Percentiles rank a stretch among this genome's conserved stretches.
phyloP scores from a whole-genome alignment of 1,284 basidiomycete genomes.

The Boletus semigastroideus region DNA sequence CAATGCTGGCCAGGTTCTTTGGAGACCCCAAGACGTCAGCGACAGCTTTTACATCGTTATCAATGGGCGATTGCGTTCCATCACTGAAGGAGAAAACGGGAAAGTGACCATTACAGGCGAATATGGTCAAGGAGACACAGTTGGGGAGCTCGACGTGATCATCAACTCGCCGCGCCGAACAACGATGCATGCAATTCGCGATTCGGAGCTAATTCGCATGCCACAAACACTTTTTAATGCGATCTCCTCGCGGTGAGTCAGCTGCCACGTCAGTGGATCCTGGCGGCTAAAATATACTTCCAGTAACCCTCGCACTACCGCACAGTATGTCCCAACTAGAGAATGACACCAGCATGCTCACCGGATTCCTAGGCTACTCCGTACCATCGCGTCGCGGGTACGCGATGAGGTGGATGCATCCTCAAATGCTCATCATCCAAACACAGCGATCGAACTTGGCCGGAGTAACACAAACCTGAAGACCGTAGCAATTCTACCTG shows the following conservation, averaged over 20 bases:
- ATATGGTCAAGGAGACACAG: slow-evolving; percentile 90
- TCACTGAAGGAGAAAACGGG: slow-evolving; percentile 67
- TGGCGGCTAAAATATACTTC: slow-evolving; percentile 6
- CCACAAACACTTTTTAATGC: slow-evolving; percentile 98
- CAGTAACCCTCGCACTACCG: slow-evolving; percentile 93
- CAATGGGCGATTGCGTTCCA: slow-evolving; percentile 91
- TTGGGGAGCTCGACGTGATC: slow-evolving; percentile 96
- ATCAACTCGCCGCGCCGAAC: slow-evolving; percentile 86
- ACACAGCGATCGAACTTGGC: slow-evolving; percentile 55
- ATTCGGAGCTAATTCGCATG: slow-evolving; percentile 97
- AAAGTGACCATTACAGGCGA: slow-evolving; percentile 86
- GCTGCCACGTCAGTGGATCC: neutral
- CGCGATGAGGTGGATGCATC: slow-evolving; percentile 76
- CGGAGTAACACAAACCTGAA: slow-evolving; percentile 91
- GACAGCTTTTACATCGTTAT: slow-evolving; percentile 99
- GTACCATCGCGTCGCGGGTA: slow-evolving; percentile 92
- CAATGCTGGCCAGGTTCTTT: slow-evolving; percentile 89
- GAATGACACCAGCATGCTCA: neutral
- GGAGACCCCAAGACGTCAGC: slow-evolving; percentile 86
- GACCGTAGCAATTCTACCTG: slow-evolving; percentile 85
- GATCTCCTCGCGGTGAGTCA: slow-evolving; percentile 74
- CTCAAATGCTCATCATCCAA: slow-evolving; percentile 45
- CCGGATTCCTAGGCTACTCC: slow-evolving; percentile 58
- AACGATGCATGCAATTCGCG: slow-evolving; percentile 96
- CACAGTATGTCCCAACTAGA: slow-evolving; percentile 61